Conservation (phyloP, 176 grass and related monocot species). For the Carex parvula region DNA sequence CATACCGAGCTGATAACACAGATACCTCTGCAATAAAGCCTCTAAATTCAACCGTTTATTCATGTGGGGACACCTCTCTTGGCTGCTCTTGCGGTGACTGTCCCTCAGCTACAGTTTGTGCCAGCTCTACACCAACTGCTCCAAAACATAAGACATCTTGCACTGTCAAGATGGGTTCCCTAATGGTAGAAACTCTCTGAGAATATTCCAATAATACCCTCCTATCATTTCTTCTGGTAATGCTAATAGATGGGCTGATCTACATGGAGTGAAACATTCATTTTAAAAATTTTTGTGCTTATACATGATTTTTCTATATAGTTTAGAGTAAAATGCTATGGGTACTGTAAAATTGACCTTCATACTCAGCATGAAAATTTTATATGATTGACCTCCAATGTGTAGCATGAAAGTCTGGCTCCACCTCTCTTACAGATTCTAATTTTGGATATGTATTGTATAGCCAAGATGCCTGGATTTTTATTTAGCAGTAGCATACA, state of each 20-base stretch:
- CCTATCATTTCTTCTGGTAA: not conserved
- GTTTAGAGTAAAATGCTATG: no score
- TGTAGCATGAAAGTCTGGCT: no score
- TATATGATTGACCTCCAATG: no score
- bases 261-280: no score
- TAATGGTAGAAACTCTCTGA: constrained; percentile 56
- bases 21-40: constrained; percentile 60
- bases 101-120: constrained; percentile 71
- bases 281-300: no score
- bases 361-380: no score
- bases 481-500: constrained; percentile 63
- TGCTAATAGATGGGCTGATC: no score
- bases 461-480: constrained; percentile 98
- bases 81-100: constrained; percentile 99
- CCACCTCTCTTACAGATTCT: not conserved
- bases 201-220: constrained; percentile 12
- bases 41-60: constrained; percentile 86
- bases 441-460: constrained; percentile 34
- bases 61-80: constrained; percentile 85
- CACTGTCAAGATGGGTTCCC: constrained; percentile 67
- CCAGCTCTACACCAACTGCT: constrained; percentile 38
- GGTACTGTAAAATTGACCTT: no score
- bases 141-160: constrained; percentile 45
- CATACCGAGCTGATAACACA: constrained; percentile 53
- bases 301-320: no score